phyloP scores from a whole-genome alignment of 495 filamentous ascomycete genomes.

The Trichodelitschia bisporula region DNA sequence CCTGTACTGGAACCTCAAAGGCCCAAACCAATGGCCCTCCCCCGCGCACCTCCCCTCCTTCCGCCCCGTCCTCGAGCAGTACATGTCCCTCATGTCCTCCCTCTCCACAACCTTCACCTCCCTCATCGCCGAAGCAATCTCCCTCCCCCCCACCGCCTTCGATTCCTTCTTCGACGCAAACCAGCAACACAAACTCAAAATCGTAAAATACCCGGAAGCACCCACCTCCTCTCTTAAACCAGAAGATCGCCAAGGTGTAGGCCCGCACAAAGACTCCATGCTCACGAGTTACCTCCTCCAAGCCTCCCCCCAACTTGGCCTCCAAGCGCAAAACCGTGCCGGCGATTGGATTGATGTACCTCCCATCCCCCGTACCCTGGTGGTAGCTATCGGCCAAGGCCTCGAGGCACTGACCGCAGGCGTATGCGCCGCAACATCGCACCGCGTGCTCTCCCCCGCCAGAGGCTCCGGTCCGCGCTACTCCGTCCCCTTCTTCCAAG shows the following conservation, averaged over 20 bases:
- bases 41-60: slow-evolving; percentile 42
- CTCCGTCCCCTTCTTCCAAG: slow-evolving; percentile 83
- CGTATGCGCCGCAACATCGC: slow-evolving; percentile 67
- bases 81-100: slow-evolving; percentile 45
- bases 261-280: slow-evolving; percentile 87
- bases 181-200: slow-evolving; percentile 80
- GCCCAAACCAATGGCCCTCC: slow-evolving; percentile 82
- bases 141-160: slow-evolving; percentile 47
- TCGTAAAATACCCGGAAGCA: slow-evolving; percentile 60
- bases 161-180: slow-evolving; percentile 55
- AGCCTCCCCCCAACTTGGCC: slow-evolving; percentile 47
- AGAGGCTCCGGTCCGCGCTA: slow-evolving; percentile 48
- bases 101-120: slow-evolving; percentile 56
- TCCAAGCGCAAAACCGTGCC: slow-evolving; percentile 72
- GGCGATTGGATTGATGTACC: slow-evolving; percentile 65
- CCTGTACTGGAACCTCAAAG: slow-evolving; percentile 53
- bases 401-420: slow-evolving; percentile 77
- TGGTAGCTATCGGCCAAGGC: slow-evolving; percentile 84
- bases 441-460: slow-evolving; percentile 40
- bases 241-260: slow-evolving; percentile 44
- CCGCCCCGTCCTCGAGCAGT: slow-evolving; percentile 39
- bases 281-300: slow-evolving; percentile 73
- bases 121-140: slow-evolving; percentile 71
- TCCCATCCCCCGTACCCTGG: slow-evolving; percentile 32
- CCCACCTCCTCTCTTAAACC: slow-evolving; percentile 16